These are phyloP conservation scores for Stagonosporopsis chrysanthemi DNA, from an alignment of 2,329 filamentous ascomycete species.

Conservation along the genomic window DNA sequence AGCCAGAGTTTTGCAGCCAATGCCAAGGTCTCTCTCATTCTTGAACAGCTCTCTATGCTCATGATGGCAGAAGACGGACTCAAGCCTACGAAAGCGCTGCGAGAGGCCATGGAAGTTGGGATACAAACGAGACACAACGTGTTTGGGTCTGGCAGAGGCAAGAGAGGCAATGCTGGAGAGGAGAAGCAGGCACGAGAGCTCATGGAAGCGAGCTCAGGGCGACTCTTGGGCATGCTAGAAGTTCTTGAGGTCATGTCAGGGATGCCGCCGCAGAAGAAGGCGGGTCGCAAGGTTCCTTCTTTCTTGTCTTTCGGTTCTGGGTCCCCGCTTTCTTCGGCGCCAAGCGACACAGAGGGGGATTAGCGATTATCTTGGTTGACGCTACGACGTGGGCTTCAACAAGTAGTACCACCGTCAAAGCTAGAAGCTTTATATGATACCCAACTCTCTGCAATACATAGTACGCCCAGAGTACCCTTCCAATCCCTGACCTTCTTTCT, in stretches of 20 bases:
- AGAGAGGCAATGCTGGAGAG: constrained; percentile 46
- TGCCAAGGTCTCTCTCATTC: constrained; percentile 46
- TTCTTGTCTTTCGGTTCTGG: constrained; percentile 32
- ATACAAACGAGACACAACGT: constrained; percentile 59
- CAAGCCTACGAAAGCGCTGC: constrained; percentile 43
- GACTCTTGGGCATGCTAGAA: constrained; percentile 48
- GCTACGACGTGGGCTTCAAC: background rate
- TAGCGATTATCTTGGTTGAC: background rate
- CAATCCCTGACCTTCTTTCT: background rate
- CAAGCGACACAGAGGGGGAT: constrained; percentile 30
- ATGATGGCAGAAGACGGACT: constrained; percentile 39
- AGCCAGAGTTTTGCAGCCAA: constrained; percentile 42
- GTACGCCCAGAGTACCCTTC: background rate
- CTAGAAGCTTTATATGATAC: background rate
- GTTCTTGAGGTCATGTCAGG: constrained; percentile 35
- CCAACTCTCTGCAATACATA: background rate
- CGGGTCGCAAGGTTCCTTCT: constrained; percentile 1
- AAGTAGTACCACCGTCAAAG: background rate
- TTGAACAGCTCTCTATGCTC: constrained; percentile 43
- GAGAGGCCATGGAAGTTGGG: constrained; percentile 59
- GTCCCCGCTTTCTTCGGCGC: constrained; percentile 35
- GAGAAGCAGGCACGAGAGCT: constrained; percentile 48
- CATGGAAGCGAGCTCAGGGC: constrained; percentile 44
- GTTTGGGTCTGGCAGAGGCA: constrained; percentile 55
- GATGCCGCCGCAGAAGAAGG: constrained; percentile 19